phyloP scores from a whole-genome alignment of 2,329 filamentous ascomycete genomes.

The Lachnellula cervina region DNA sequence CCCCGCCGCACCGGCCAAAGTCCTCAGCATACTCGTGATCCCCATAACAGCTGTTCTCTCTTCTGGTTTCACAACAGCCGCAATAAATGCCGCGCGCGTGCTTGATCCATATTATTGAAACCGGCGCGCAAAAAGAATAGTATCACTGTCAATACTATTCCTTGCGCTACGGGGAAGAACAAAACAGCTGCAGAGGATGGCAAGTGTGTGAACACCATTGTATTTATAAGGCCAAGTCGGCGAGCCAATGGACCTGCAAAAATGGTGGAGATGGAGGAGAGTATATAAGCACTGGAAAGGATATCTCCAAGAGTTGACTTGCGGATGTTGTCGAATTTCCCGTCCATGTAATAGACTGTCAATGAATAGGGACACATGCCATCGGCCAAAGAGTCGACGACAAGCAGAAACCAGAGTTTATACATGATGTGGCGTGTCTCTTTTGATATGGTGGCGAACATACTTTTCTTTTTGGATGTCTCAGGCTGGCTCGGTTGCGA shows the following conservation, averaged over 20 bases:
- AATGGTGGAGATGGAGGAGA: constrained; percentile 49
- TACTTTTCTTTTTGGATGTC: constrained; percentile 24
- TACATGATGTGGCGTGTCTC: constrained; percentile 56
- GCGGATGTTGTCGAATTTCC: constrained; percentile 45
- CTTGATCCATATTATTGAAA: constrained; percentile 64
- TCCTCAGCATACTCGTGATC: constrained; percentile 63
- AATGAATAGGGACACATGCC: constrained; percentile 58
- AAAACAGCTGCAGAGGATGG: constrained; percentile 56
- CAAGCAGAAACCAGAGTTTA: constrained; percentile 60
- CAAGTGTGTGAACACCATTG: constrained; percentile 70
- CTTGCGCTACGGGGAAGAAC: constrained; percentile 38
- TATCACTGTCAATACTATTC: constrained; percentile 54
- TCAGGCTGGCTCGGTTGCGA: not conserved
- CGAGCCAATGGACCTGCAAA: constrained; percentile 45
- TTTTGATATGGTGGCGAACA: constrained; percentile 51
- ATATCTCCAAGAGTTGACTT: constrained; percentile 59
- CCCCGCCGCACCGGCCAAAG: constrained; percentile 54
- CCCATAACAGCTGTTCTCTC: constrained; percentile 70
- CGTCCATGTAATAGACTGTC: constrained; percentile 54
- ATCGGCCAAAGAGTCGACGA: constrained; percentile 60
- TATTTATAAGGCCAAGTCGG: constrained; percentile 56
- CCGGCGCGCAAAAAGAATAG: constrained; percentile 58
- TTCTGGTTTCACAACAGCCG: constrained; percentile 55
- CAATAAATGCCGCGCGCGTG: constrained; percentile 63
- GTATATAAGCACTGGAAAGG: constrained; percentile 48